phyloP scores from a whole-genome alignment of 257 asterid species.

The Scutellaria barbata region DNA sequence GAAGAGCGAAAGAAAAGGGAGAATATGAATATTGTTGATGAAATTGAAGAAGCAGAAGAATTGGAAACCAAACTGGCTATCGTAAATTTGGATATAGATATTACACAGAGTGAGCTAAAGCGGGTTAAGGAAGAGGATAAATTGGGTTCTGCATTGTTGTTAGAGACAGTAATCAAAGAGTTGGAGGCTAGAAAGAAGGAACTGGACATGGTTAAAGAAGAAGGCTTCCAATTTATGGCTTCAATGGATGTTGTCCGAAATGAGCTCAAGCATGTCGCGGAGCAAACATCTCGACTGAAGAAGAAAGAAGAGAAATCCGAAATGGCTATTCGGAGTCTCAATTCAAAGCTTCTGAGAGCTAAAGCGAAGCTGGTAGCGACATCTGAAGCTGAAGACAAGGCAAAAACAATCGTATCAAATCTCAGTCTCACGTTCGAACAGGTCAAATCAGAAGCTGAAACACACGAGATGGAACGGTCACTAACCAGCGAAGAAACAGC shows the following conservation, averaged over 20 bases:
- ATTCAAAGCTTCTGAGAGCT: constrained; percentile 67
- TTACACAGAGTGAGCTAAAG: constrained; percentile 58
- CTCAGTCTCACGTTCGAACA: constrained; percentile 58
- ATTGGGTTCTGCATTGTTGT: constrained; percentile 31
- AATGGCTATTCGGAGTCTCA: constrained; percentile 59
- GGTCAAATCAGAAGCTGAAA: constrained; percentile 56
- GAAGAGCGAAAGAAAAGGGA: constrained; percentile 47
- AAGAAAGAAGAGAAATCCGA: constrained; percentile 65
- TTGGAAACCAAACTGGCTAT: constrained; percentile 52
- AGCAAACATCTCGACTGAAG: constrained; percentile 53
- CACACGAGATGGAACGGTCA: constrained; percentile 51
- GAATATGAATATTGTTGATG: constrained; percentile 30
- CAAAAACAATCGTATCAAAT: constrained; percentile 54
- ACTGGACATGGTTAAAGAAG: constrained; percentile 53
- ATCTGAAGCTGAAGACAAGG: constrained; percentile 61
- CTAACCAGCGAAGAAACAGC: constrained; percentile 55
- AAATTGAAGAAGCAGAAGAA: constrained; percentile 48
- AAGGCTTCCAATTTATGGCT: constrained; percentile 72
- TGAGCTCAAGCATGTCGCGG: constrained; percentile 59
- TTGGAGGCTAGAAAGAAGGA: constrained; percentile 58
- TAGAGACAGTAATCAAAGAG: constrained; percentile 51
- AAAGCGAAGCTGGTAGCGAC: constrained; percentile 68
- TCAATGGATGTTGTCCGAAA: constrained; percentile 73
- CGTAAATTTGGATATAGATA: constrained; percentile 56
- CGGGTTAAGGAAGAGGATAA: constrained; percentile 43